These are phyloP conservation scores for Fraxinus ornus DNA, from an alignment of 305 asterid species.

Conservation along the genomic window DNA sequence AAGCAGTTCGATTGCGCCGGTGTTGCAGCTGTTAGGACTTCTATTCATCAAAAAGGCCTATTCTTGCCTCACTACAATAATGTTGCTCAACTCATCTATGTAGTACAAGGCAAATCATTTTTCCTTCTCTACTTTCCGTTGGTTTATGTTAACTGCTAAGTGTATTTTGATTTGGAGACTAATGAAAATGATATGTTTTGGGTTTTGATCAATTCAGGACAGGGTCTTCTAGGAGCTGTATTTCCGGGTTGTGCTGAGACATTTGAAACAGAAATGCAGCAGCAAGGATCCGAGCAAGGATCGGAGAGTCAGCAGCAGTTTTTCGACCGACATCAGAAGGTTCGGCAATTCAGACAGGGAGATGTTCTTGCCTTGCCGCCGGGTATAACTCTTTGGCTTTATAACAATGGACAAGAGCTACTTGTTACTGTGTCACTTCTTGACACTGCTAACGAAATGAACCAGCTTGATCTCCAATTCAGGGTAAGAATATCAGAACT, in stretches of 20 bases:
- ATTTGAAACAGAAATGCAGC: constrained; percentile 29
- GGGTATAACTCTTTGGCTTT: constrained; percentile 55
- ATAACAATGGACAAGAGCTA: constrained; percentile 46
- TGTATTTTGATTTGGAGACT: not conserved
- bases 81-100: constrained; percentile 53
- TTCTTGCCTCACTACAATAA: constrained; percentile 65
- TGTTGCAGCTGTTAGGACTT: constrained; percentile 41
- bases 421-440: constrained; percentile 52
- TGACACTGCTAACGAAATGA: constrained; percentile 46
- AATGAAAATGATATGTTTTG: not conserved
- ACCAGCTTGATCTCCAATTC: constrained; percentile 60
- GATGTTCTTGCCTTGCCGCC: constrained; percentile 59
- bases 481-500: constrained; percentile 36
- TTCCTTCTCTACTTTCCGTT: not conserved
- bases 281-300: not conserved
- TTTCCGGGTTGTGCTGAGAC: constrained; percentile 68
- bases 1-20: constrained; percentile 65
- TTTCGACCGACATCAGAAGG: constrained; percentile 55
- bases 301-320: constrained; percentile 19
- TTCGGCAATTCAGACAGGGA: constrained; percentile 41
- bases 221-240: constrained; percentile 46
- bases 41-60: constrained; percentile 43
- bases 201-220: constrained; percentile 33
- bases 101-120: constrained; percentile 37
- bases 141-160: not conserved